Conservation (phyloP, 495 filamentous ascomycete species). For the Talaromyces ruber region DNA sequence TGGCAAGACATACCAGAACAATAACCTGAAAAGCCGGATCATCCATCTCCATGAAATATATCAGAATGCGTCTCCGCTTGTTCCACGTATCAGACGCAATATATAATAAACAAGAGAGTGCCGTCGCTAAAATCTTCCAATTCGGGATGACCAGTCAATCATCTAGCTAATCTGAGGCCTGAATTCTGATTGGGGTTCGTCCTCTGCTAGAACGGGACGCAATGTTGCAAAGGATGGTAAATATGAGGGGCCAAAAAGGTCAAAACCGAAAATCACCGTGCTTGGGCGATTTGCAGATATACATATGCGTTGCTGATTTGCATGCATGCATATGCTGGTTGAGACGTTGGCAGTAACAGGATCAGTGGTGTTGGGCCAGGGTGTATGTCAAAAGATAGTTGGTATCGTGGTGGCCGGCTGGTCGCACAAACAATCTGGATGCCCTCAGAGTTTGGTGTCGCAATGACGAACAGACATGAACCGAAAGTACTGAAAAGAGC, state of each 20-base stretch:
- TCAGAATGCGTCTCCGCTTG: not conserved
- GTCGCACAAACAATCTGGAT: not conserved
- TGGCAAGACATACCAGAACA: conserved; percentile 57
- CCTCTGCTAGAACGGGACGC: not conserved
- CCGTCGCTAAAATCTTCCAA: not conserved
- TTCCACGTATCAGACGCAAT: not conserved
- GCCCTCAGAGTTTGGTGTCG: not conserved
- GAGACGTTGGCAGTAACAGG: not conserved
- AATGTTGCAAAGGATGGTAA: not conserved
- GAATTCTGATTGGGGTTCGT: not conserved
- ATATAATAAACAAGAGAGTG: not conserved
- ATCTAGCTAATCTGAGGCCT: not conserved
- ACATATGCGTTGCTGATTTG: not conserved
- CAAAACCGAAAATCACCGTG: not conserved
- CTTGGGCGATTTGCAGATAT: not conserved
- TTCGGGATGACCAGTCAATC: not conserved
- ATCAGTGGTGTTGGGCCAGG: not conserved
- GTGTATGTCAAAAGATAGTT: not conserved
- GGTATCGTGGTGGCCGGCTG: not conserved
- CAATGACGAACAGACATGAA: not conserved
- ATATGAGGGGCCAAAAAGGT: not conserved
- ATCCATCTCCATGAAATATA: conserved; percentile 2
- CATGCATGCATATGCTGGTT: not conserved
- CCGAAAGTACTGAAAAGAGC: not conserved
- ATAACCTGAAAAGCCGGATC: conserved; percentile 64